Evolutionary conservation across 257 asterid species (phyloP), one percentile per base, ranked within the genome.

Genomic region (Plantago ovata): DNA sequence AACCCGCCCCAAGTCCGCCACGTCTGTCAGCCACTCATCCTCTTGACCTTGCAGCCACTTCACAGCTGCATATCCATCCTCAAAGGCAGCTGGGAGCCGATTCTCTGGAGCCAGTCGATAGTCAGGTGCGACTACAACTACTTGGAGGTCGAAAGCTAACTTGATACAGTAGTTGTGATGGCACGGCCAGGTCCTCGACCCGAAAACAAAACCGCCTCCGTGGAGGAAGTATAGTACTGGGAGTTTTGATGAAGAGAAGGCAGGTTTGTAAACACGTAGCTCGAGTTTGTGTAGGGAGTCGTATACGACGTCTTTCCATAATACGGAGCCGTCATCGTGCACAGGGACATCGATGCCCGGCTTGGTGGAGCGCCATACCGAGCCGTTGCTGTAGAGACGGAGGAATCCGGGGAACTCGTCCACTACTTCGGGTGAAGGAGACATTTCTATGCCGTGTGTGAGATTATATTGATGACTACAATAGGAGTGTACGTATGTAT

Each of bases 141-240:
- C 92, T 56, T 71, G 77, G 44, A 87, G 86, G 66, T 82, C 76
- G 0, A 72, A 75, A 13, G 94, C 89, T 18, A 87, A 79, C 73
- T 67, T 67, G 62, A 84, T 77, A 40, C 96, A 82, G 50, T 77
- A 80, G 79, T 82, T 87, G 7, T 87, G 96, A 72, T 83, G 75
- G 44, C 78, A 78, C n/a, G 96, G 94, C 92, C 89, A 84, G 0
- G 89, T 21, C 13, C 92, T 72, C 12, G 85, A 78, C 69, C 86
- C 86, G 13, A 84, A 75, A 70, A 88, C 82, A 46, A 84, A 87
- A 10, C 96, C 92, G 3, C 94, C 94, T 0, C 96, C 94, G 20
- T 84, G 96, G 22, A 84, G 69, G 68, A 76, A 87, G 72, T 69
- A 84, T 56, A 82, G 73, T 50, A 87, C 60, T 0, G 96, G 92